Base-by-base conservation (phyloP, 176 grass and related monocot genomes). In the Oryza australiensis region DNA sequence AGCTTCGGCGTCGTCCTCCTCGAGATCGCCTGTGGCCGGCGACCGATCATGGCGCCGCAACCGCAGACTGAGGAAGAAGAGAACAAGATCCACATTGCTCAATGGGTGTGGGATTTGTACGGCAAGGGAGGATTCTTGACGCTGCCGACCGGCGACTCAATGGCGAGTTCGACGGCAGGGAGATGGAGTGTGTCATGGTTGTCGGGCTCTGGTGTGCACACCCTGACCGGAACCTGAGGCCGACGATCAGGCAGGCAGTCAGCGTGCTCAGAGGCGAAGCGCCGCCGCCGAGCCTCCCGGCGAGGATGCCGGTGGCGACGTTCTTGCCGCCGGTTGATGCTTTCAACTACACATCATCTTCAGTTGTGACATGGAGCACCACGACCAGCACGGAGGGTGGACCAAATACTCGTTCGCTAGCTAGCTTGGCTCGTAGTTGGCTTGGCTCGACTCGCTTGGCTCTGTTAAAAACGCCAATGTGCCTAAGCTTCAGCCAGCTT, bases 131-230 rank as follows among this genome's bases (percentile, higher is more conserved):
- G 7, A 28, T 72, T 43, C 26, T 72, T 3, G 70, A 72, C 0
- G 70, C 14, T 0, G 40, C 13, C 1, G 69, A 72, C 23, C 0
- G 1, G 0, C 40, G 40, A 3, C 70, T 72, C 13, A 27, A 28
- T 0, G 3, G 7, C 1, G 24, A 72, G 5, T 1, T 46, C 26
- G 42, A 72, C 1, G 16, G 3, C 3, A 1, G 18, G 3, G 23
- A 45, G 40, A 9, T 27, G 38, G 38, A 72, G 12, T 2, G 38
- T 0, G 37, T 72, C 40, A 42, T 42, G 40, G 9, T 42, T 0
- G 88, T 87, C 3, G 74, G 88, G 0, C 80, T 90, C 9, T 87
- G 80, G 76, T 90, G 88, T 20, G 34, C 68, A 14, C 84, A 90
- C 11, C 88, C 84, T 3, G 42, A 83, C 11, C 35, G 55, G 62